Conservation (phyloP, 441 rosid genomes). For the Euphorbia corollata region DNA sequence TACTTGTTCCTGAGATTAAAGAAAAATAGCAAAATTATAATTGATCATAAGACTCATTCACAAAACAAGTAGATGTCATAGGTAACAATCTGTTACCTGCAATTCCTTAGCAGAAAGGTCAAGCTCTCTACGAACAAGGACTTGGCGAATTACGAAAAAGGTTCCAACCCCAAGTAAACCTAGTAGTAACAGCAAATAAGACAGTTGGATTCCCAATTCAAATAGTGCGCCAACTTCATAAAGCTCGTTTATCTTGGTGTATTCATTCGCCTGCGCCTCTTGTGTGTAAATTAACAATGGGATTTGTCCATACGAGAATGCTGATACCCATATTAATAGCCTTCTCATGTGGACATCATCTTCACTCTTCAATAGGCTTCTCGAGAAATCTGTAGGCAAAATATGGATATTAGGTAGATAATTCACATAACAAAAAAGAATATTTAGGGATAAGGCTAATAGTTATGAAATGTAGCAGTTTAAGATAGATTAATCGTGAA, state of each 20-base stretch:
- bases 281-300: slow-evolving; percentile 46
- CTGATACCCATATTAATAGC: slow-evolving; percentile 30
- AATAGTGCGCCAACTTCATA: slow-evolving; percentile 76
- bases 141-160: slow-evolving; percentile 90
- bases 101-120: slow-evolving; percentile 95
- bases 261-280: slow-evolving; percentile 55
- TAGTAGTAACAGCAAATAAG: slow-evolving; percentile 67
- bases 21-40: neutral
- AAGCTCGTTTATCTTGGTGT: slow-evolving; percentile 33
- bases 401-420: neutral
- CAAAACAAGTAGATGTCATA: neutral
- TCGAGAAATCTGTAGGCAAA: slow-evolving; percentile 36
- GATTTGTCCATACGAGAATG: slow-evolving; percentile 43
- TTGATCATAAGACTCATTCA: neutral
- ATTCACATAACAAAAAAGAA: neutral
- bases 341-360: slow-evolving; percentile 36
- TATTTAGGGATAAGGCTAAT: neutral
- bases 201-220: slow-evolving; percentile 85
- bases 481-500: neutral
- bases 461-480: slow-evolving; percentile 2
- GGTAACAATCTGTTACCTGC: slow-evolving; percentile 42
- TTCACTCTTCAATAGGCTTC: slow-evolving; percentile 27
- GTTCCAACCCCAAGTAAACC: slow-evolving; percentile 86
- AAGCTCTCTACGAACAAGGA: slow-evolving; percentile 89
- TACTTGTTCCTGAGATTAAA: slow-evolving; percentile 73